Percentiles rank a stretch among this genome's conserved stretches.
Conservation (phyloP, 2,329 filamentous ascomycete species). For the Pochonia chlamydosporia region DNA sequence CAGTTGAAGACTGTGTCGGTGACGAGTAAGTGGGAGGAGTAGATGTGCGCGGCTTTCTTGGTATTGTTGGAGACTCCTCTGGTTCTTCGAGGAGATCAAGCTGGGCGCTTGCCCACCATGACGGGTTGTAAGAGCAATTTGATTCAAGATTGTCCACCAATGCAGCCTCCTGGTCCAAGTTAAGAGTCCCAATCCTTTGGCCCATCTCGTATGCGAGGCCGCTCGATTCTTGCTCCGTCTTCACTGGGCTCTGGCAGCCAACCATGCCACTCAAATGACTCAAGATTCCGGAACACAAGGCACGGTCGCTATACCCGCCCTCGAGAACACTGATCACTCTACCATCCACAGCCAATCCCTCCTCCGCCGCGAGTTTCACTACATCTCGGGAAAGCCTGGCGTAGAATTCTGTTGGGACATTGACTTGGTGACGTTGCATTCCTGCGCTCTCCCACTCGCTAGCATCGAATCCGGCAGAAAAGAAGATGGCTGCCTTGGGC, state of each 20-base stretch:
- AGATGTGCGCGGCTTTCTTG: conserved; percentile 48
- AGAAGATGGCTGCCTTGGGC: conserved; percentile 82
- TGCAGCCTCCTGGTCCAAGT: conserved; percentile 19
- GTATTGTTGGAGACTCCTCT: conserved; percentile 41
- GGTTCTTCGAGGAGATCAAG: conserved; percentile 65
- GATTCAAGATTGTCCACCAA: conserved; percentile 15
- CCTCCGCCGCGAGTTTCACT: conserved; percentile 73
- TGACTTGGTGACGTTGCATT: conserved; percentile 95
- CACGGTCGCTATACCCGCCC: conserved; percentile 91
- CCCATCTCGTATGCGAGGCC: conserved; percentile 56
- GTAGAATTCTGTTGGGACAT: conserved; percentile 95
- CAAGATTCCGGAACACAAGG: conserved; percentile 78
- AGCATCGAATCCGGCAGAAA: conserved; percentile 95
- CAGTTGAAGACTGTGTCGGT: conserved; percentile 80
- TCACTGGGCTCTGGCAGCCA: conserved; percentile 42
- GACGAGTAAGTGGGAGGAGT: conserved; percentile 72
- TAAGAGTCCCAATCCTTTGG: conserved; percentile 39
- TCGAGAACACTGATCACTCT: conserved; percentile 90
- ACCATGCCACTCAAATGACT: conserved; percentile 85
- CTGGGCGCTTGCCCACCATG: conserved; percentile 64
- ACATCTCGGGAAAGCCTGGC: conserved; percentile 84
- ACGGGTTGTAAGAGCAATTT: conserved; percentile 52
- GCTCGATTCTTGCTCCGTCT: conserved; percentile 22
- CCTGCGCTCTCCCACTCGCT: conserved; percentile 88
- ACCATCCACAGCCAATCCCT: conserved; percentile 70